These are phyloP conservation scores for Annulohypoxylon bovei DNA, from an alignment of 495 filamentous ascomycete genomes.

Conservation along the genomic window DNA sequence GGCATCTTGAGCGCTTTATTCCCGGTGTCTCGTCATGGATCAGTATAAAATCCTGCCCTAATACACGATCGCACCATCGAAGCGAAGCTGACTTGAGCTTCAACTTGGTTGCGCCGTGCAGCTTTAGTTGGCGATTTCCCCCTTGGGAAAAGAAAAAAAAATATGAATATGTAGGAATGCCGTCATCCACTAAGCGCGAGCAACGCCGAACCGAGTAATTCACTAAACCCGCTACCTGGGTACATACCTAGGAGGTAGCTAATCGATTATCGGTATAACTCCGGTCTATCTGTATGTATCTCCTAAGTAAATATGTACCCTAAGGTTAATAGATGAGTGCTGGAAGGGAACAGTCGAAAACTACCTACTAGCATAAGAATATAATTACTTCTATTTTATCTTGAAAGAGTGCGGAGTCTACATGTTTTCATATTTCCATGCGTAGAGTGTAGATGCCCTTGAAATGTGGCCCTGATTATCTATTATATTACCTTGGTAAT, in stretches of 20 bases:
- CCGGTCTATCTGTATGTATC: slow-evolving; percentile 9
- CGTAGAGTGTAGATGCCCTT: too few species aligned
- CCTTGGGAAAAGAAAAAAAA: slow-evolving; percentile 11
- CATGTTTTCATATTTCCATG: too few species aligned
- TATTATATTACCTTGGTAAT: too few species aligned
- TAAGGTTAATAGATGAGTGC: too few species aligned
- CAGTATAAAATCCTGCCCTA: slow-evolving; percentile 8
- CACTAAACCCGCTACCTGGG: slow-evolving; percentile 6
- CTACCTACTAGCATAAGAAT: too few species aligned
- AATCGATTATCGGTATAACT: slow-evolving; percentile 33
- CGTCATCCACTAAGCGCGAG: slow-evolving; percentile 36
- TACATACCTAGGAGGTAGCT: slow-evolving; percentile 13
- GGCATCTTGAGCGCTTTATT: slow-evolving; percentile 42
- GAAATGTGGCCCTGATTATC: too few species aligned
- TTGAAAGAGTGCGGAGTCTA: too few species aligned
- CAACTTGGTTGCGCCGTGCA: slow-evolving; percentile 20
- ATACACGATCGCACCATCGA: slow-evolving; percentile 28
- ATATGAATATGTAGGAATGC: slow-evolving; percentile 34
- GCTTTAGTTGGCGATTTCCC: slow-evolving; percentile 8
- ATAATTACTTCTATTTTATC: too few species aligned
- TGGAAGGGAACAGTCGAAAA: too few species aligned
- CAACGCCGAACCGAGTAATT: slow-evolving; percentile 15
- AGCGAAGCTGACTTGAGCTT: slow-evolving; percentile 31
- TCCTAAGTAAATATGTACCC: too few species aligned
- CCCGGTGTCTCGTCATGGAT: slow-evolving; percentile 36